These are phyloP conservation scores for Kluyveromyces starmeri DNA, from an alignment of 805 yeast species.

Conservation along the genomic window DNA sequence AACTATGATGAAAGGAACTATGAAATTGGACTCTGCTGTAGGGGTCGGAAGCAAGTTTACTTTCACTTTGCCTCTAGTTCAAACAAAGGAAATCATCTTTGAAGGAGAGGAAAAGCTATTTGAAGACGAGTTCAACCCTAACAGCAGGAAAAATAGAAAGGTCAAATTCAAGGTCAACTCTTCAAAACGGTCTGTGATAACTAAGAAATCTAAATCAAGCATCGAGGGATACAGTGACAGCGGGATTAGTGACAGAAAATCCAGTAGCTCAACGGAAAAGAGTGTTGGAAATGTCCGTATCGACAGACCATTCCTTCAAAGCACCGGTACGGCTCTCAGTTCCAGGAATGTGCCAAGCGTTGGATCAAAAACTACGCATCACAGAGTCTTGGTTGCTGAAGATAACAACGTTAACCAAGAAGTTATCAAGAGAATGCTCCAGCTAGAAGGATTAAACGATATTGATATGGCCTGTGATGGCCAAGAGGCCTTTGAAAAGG, in stretches of 20 bases:
- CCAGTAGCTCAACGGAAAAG: conserved; percentile 5
- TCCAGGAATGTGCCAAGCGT: conserved; percentile 13
- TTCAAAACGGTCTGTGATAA: conserved; percentile 14
- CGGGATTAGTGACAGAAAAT: conserved; percentile 4
- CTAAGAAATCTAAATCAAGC: conserved; percentile 18
- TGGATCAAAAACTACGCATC: conserved; percentile 16
- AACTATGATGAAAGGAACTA: conserved; percentile 80
- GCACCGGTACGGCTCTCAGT: conserved; percentile 35
- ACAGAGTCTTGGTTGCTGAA: conserved; percentile 74
- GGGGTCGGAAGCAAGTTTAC: conserved; percentile 83
- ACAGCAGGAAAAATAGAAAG: conserved; percentile 42
- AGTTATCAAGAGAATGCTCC: conserved; percentile 82
- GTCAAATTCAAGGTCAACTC: conserved; percentile 30
- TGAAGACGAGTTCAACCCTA: conserved; percentile 60
- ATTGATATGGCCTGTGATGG: conserved; percentile 85
- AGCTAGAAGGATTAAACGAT: conserved; percentile 66
- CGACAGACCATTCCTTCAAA: conserved; percentile 29
- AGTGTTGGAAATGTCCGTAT: conserved; percentile 16
- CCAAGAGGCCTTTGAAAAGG: conserved; percentile 69
- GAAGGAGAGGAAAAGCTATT: conserved; percentile 34
- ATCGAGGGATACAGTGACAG: conserved; percentile 3
- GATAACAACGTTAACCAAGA: conserved; percentile 93
- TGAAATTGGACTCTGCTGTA: conserved; percentile 60
- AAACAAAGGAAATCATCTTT: conserved; percentile 31
- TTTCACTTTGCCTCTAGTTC: conserved; percentile 68